Percentiles rank a stretch among this genome's conserved stretches.
Conservation (phyloP, 2,329 filamentous ascomycete genomes). For the Ophiocordyceps camponoti-leonardi region DNA sequence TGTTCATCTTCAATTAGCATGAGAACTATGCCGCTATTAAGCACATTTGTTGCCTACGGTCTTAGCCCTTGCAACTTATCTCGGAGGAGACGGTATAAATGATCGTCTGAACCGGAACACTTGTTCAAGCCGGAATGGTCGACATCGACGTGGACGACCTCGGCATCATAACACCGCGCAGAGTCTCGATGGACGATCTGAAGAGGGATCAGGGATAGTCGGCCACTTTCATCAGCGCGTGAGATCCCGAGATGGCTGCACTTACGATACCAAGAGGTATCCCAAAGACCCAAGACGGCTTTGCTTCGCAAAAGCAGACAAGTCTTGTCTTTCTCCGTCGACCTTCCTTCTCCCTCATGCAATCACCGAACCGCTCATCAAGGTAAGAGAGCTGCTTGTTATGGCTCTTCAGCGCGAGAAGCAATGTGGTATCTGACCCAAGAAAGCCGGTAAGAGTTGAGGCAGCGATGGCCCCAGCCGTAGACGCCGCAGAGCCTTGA, state of each 20-base stretch:
- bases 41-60: not conserved
- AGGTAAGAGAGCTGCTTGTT: slow-evolving; percentile 1
- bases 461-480: slow-evolving; percentile 1
- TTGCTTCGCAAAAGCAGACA: slow-evolving; percentile 6
- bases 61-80: not conserved
- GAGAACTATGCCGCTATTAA: not conserved
- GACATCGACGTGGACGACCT: slow-evolving; percentile 1
- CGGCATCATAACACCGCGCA: not conserved
- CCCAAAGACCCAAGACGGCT: slow-evolving; percentile 3
- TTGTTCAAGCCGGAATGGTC: slow-evolving; percentile 8
- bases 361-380: not conserved
- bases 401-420: slow-evolving; percentile 2
- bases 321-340: slow-evolving; percentile 1
- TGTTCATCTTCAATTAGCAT: not conserved
- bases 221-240: not conserved
- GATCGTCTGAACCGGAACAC: slow-evolving; percentile 1
- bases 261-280: slow-evolving; percentile 4
- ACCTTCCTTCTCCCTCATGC: not conserved
- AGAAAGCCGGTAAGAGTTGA: slow-evolving; percentile 2
- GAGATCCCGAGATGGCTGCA: not conserved
- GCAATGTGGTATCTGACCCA: slow-evolving; percentile 3
- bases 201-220: not conserved
- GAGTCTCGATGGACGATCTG: slow-evolving; percentile 4
- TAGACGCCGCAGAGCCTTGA: slow-evolving; percentile 3
- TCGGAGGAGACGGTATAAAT: slow-evolving; percentile 1